Conservation (phyloP, 805 yeast genomes). For the Saccharomycopsis sp. region DNA sequence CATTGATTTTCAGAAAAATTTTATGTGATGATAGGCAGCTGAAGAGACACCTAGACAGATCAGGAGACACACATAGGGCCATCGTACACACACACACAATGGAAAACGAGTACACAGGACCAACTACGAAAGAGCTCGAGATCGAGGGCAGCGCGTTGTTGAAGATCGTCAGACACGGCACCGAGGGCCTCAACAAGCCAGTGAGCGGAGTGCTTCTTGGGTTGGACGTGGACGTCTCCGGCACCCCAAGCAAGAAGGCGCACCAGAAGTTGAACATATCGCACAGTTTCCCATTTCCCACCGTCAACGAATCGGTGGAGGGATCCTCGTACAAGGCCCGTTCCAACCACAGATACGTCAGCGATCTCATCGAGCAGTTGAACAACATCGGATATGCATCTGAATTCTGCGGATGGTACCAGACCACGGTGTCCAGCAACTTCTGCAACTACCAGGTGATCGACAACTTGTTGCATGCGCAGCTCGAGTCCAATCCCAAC, state of each 20-base stretch:
- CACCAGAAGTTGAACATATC: constrained; percentile 34
- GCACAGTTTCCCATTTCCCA: constrained; percentile 64
- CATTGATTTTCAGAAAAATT: not conserved
- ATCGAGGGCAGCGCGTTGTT: constrained; percentile 36
- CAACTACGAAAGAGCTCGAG: constrained; percentile 20
- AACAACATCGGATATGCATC: constrained; percentile 58
- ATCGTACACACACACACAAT: not conserved
- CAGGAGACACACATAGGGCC: constrained; percentile 11
- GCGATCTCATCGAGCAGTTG: constrained; percentile 56
- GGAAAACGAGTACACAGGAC: constrained; percentile 18
- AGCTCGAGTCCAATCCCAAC: constrained; percentile 45
- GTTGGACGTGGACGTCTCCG: constrained; percentile 48
- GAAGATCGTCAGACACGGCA: constrained; percentile 60
- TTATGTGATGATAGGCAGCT: not conserved
- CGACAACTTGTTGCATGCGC: constrained; percentile 63
- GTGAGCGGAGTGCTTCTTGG: constrained; percentile 72
- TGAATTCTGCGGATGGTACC: constrained; percentile 77
- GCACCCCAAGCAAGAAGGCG: constrained; percentile 25
- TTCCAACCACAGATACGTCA: constrained; percentile 61
- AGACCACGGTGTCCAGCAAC: constrained; percentile 62
- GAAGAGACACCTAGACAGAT: not conserved
- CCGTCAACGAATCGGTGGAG: constrained; percentile 49
- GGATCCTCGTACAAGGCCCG: constrained; percentile 55
- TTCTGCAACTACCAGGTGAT: constrained; percentile 59
- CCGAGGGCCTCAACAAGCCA: constrained; percentile 54